These are phyloP conservation scores for Carex littledalei DNA, from an alignment of 176 grass and related monocot species.

Conservation along the genomic window DNA sequence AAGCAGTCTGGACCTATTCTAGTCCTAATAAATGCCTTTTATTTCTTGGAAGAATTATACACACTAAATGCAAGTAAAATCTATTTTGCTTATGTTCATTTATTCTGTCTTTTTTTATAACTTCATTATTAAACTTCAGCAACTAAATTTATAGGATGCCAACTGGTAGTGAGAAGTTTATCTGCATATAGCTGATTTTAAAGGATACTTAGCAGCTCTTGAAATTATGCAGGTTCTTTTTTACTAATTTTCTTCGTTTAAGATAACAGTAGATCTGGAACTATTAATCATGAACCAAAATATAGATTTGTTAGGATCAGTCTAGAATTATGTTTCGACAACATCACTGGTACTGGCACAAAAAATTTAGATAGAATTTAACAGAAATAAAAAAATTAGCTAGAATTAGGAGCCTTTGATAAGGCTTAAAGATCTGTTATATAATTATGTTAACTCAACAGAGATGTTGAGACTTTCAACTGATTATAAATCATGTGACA, in stretches of 20 bases:
- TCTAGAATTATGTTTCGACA: neutral
- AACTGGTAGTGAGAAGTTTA: constrained; percentile 32
- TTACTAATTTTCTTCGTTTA: neutral
- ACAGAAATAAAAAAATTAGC: too few species aligned
- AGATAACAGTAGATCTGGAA: neutral
- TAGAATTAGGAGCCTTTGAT: too few species aligned
- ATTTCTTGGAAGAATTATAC: neutral
- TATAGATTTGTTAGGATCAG: neutral
- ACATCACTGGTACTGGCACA: too few species aligned
- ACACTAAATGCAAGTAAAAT: neutral
- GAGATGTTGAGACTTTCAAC: too few species aligned
- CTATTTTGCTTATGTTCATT: neutral
- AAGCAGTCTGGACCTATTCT: neutral
- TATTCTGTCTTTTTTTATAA: neutral
- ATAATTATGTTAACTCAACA: too few species aligned
- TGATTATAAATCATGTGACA: too few species aligned
- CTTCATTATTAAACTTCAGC: neutral
- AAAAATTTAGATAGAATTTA: too few species aligned
- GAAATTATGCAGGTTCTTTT: constrained; percentile 31
- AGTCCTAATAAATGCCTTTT: neutral
- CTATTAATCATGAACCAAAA: neutral
- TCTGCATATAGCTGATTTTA: constrained; percentile 27
- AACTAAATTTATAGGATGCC: constrained; percentile 24
- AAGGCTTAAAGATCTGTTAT: too few species aligned
- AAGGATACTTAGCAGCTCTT: constrained; percentile 26